These are phyloP conservation scores for Beauveria sp. DNA, from an alignment of 2,329 filamentous ascomycete genomes.

Conservation along the genomic window DNA sequence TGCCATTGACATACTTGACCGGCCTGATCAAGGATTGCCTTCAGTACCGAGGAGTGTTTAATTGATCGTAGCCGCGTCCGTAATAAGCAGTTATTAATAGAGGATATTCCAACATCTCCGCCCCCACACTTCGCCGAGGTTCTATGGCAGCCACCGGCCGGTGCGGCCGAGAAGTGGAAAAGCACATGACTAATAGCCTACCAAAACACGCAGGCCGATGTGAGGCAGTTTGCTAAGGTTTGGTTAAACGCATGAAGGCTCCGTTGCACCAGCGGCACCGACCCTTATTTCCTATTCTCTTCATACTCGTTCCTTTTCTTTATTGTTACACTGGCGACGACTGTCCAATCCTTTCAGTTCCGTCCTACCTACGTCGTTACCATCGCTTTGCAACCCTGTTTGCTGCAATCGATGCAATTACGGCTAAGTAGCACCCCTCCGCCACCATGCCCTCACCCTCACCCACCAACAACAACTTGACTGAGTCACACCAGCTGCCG, in stretches of 20 bases:
- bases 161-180: background rate
- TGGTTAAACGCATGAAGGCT: background rate
- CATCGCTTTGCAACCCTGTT: background rate
- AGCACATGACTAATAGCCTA: constrained; percentile 7
- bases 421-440: background rate
- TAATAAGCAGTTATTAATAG: background rate
- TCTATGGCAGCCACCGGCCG: constrained; percentile 11
- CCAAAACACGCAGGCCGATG: background rate
- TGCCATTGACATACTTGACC: background rate
- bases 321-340: background rate
- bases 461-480: constrained; percentile 11
- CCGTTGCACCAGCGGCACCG: background rate
- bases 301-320: background rate
- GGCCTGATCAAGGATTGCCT: background rate
- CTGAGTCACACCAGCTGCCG: constrained; percentile 22
- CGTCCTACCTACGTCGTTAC: background rate
- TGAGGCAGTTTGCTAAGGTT: constrained; percentile 7
- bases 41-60: background rate
- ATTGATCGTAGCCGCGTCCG: constrained; percentile 1
- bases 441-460: constrained; percentile 10
- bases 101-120: constrained; percentile 3
- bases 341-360: background rate
- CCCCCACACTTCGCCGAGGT: constrained; percentile 13
- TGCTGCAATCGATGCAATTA: background rate
- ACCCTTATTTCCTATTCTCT: background rate